phyloP scores from a whole-genome alignment of 768 basidiomycete species.

The Leccinum ochraceum region DNA sequence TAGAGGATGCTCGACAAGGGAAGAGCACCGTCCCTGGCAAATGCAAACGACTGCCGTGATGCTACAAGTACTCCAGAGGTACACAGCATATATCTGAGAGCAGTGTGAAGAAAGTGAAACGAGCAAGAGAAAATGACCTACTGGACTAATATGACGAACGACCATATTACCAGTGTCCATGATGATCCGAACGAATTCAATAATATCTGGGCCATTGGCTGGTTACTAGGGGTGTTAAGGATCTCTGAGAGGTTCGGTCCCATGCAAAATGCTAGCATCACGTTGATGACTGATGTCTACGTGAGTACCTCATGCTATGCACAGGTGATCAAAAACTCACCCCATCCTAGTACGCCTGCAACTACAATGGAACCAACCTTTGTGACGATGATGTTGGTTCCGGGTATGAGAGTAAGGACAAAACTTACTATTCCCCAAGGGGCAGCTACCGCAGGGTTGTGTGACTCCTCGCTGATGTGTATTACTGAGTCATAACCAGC shows the following conservation, averaged over 20 bases:
- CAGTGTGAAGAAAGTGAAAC: background rate
- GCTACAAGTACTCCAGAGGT: conserved; percentile 43
- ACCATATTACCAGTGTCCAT: conserved; percentile 28
- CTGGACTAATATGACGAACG: conserved; percentile 50
- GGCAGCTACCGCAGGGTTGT: conserved; percentile 53
- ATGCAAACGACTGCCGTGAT: conserved; percentile 56
- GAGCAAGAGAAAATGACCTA: conserved; percentile 19
- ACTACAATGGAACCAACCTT: conserved; percentile 40
- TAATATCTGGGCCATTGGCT: conserved; percentile 43
- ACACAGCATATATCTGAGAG: conserved; percentile 44
- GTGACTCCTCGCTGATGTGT: conserved; percentile 54
- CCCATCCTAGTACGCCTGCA: conserved; percentile 47
- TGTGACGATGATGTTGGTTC: background rate
- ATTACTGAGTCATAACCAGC: conserved; percentile 44
- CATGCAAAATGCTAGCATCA: conserved; percentile 59
- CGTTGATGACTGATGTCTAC: conserved; percentile 42
- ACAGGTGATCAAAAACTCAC: conserved; percentile 23
- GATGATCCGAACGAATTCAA: conserved; percentile 41
- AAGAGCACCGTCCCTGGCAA: conserved; percentile 58
- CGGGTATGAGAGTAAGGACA: background rate
- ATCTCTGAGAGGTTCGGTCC: conserved; percentile 46
- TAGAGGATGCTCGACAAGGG: conserved; percentile 56
- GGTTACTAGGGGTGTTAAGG: conserved; percentile 29
- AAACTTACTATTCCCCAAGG: conserved; percentile 54
- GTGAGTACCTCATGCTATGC: background rate